Conservation (phyloP, 192 early-diverging fungal genomes). For the Obelidium mucronatum region DNA sequence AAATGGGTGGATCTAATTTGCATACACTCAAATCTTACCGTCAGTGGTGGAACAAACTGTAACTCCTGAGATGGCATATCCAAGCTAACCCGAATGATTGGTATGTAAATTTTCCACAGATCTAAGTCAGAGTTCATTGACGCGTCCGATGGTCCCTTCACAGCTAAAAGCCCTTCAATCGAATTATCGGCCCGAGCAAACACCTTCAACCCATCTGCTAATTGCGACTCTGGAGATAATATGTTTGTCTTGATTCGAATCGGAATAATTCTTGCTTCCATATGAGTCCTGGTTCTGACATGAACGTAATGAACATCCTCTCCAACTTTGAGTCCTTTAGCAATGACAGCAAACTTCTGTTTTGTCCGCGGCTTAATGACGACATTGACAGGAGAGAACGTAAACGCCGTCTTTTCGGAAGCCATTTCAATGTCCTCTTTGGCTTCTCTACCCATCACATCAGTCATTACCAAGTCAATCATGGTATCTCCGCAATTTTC, state of each 20-base stretch:
- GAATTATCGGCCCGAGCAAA: constrained; percentile 55
- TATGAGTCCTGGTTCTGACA: constrained; percentile 53
- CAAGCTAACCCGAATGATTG: constrained; percentile 46
- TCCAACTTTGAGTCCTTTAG: constrained; percentile 50
- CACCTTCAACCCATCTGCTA: constrained; percentile 47
- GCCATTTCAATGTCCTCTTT: constrained; percentile 23
- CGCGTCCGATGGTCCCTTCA: constrained; percentile 44
- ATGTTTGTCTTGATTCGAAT: constrained; percentile 50
- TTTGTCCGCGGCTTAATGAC: constrained; percentile 52
- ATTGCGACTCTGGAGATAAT: constrained; percentile 39
- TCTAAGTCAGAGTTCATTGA: constrained; percentile 48
- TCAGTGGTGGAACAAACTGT: constrained; percentile 39
- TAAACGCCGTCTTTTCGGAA: constrained; percentile 40
- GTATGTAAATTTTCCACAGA: constrained; percentile 62
- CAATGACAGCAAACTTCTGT: constrained; percentile 56
- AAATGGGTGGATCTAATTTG: background rate
- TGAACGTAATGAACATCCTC: constrained; percentile 48
- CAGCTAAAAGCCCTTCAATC: constrained; percentile 49
- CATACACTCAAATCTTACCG: constrained; percentile 39
- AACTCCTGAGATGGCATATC: constrained; percentile 54
- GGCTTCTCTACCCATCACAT: constrained; percentile 35
- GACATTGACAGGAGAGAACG: constrained; percentile 39
- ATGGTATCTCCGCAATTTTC: constrained; percentile 64
- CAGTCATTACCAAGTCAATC: constrained; percentile 48
- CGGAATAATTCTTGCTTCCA: constrained; percentile 50